Evolutionary conservation across 805 yeast species (phyloP).

Genomic region (Metschnikowia henanensis): DNA sequence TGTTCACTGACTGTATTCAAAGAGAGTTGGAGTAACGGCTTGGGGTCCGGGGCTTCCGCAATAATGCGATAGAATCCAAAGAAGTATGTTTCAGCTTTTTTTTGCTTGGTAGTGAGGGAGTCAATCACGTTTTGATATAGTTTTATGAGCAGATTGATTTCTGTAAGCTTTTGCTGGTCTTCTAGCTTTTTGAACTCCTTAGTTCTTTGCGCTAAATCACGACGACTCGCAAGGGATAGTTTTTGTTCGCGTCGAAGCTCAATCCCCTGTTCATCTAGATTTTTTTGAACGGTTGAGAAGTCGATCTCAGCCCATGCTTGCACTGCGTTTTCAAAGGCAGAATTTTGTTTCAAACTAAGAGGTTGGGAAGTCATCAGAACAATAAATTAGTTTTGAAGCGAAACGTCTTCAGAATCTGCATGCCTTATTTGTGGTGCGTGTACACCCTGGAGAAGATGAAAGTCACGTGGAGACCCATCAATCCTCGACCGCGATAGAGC

Average conservation of each 20-base stretch:
- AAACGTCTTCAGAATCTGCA: background rate
- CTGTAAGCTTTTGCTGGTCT: slow-evolving; percentile 64
- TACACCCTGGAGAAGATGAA: background rate
- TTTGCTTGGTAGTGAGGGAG: slow-evolving; percentile 71
- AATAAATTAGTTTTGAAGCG: background rate
- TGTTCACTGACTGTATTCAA: slow-evolving; percentile 59
- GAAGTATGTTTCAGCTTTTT: slow-evolving; percentile 70
- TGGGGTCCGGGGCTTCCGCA: slow-evolving; percentile 93
- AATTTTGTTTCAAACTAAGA: slow-evolving; percentile 4
- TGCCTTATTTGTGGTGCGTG: background rate
- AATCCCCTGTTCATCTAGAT: slow-evolving; percentile 72
- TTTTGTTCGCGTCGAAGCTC: slow-evolving; percentile 72
- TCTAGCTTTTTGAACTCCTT: slow-evolving; percentile 76
- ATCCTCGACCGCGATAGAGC: background rate
- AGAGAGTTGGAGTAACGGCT: slow-evolving; percentile 71
- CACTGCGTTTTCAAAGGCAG: slow-evolving; percentile 44
- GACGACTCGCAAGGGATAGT: slow-evolving; percentile 65
- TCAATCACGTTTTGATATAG: slow-evolving; percentile 90
- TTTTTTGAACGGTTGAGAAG: slow-evolving; percentile 65
- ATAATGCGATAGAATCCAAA: slow-evolving; percentile 71
- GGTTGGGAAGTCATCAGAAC: background rate
- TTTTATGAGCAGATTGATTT: slow-evolving; percentile 66
- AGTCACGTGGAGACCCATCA: background rate
- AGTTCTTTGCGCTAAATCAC: slow-evolving; percentile 79
- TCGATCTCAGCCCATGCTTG: slow-evolving; percentile 76